phyloP scores from a whole-genome alignment of 176 grass and related monocot species.

The Metroxylon sagu region DNA sequence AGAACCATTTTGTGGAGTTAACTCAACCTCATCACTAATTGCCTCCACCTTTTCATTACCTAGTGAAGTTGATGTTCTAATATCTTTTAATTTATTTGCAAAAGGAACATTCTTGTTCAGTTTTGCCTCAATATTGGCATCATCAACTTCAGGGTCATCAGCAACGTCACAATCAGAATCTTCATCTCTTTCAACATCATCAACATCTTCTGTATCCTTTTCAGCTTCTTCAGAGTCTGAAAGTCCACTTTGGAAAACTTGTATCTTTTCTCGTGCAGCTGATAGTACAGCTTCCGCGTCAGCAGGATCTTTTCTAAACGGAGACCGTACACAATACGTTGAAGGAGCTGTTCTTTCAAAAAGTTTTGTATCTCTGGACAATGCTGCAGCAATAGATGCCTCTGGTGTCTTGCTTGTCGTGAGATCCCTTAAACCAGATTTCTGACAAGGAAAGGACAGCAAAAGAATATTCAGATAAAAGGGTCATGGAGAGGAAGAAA shows the following conservation, averaged over 20 bases:
- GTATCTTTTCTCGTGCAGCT: constrained; percentile 76
- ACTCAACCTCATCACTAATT: constrained; percentile 9
- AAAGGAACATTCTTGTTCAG: constrained; percentile 21
- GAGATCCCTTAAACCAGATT: constrained; percentile 90
- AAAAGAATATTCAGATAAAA: not conserved
- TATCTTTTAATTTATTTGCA: constrained; percentile 22
- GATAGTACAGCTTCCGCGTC: constrained; percentile 61
- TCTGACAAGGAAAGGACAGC: constrained; percentile 29
- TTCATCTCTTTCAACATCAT: constrained; percentile 72
- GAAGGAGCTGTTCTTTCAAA: constrained; percentile 94
- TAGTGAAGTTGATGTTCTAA: constrained; percentile 13
- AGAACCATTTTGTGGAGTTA: constrained; percentile 10
- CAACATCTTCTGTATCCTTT: constrained; percentile 52
- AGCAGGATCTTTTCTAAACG: constrained; percentile 85
- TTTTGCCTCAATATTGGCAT: constrained; percentile 46
- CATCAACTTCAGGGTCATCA: constrained; percentile 67
- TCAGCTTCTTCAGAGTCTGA: constrained; percentile 64
- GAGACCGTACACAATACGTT: constrained; percentile 81
- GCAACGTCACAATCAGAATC: constrained; percentile 83
- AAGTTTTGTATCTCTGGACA: constrained; percentile 86
- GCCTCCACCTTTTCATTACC: constrained; percentile 15
- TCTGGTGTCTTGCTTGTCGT: constrained; percentile 98
- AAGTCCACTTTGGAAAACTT: constrained; percentile 67
- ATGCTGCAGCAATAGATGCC: constrained; percentile 91
- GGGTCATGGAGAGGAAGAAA: no score